These are phyloP conservation scores for Phyllosticta citribraziliensis DNA, from an alignment of 2,329 filamentous ascomycete species.

Conservation along the genomic window DNA sequence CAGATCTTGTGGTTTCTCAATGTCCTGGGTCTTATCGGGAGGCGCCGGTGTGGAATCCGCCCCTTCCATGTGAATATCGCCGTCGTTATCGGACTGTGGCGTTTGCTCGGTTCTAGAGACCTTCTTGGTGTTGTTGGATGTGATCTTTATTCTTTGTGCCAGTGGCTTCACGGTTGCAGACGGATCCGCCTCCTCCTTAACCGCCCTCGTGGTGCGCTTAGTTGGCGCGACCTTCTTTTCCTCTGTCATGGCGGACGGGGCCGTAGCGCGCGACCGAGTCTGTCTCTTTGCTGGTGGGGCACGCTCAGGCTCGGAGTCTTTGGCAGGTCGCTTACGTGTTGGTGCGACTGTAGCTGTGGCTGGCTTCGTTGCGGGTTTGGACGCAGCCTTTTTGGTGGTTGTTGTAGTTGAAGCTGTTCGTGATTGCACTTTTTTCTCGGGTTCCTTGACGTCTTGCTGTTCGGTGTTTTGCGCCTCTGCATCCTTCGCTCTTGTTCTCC, in stretches of 20 bases:
- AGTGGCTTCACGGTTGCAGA: constrained; percentile 7
- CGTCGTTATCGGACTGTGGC: neutral
- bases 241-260: neutral
- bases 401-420: neutral
- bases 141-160: constrained; percentile 6
- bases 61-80: neutral
- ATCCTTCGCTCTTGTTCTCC: constrained; percentile 9
- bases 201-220: constrained; percentile 4
- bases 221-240: neutral
- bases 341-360: neutral
- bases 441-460: neutral
- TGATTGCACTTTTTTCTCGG: neutral
- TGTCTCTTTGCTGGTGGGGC: constrained; percentile 5
- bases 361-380: constrained; percentile 1
- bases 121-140: neutral
- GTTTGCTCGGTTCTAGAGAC: neutral
- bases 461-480: constrained; percentile 1
- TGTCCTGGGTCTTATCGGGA: neutral
- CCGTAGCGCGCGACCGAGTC: neutral
- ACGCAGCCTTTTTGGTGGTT: neutral
- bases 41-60: neutral
- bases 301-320: constrained; percentile 2
- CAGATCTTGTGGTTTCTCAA: neutral
- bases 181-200: neutral
- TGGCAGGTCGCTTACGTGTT: constrained; percentile 7